Conservation (phyloP, 139 green algal species). For the Asterochloris sp. region DNA sequence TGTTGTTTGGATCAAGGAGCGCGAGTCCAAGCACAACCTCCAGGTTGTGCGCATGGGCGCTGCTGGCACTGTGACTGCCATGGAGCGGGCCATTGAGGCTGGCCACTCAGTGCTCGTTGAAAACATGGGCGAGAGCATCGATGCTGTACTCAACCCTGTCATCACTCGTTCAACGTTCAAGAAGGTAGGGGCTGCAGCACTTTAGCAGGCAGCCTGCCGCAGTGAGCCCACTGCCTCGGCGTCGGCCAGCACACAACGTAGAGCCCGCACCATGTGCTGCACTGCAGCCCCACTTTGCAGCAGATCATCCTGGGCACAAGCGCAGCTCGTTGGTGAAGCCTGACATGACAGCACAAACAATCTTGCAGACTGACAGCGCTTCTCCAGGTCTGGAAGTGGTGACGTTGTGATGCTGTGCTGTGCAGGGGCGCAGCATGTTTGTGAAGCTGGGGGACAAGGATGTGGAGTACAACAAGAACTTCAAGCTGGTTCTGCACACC, state of each 20-base stretch:
- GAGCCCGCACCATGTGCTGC: too few species aligned
- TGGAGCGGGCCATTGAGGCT: conserved; percentile 80
- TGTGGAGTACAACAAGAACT: conserved; percentile 86
- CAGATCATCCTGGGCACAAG: background rate
- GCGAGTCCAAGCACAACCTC: conserved; percentile 77
- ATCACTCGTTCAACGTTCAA: conserved; percentile 86
- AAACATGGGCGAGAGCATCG: conserved; percentile 85
- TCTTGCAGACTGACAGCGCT: background rate
- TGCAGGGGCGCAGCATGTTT: conserved; percentile 66
- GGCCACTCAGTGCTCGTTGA: conserved; percentile 79
- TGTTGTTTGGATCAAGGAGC: conserved; percentile 85
- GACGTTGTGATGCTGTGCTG: background rate
- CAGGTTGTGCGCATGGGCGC: conserved; percentile 76
- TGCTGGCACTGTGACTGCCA: conserved; percentile 59
- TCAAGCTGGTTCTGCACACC: conserved; percentile 84
- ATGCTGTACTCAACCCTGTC: conserved; percentile 79
- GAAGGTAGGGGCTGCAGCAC: conserved; percentile 31
- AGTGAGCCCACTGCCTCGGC: too few species aligned
- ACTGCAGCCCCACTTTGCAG: background rate
- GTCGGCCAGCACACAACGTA: too few species aligned
- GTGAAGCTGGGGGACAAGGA: conserved; percentile 83
- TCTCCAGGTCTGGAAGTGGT: background rate
- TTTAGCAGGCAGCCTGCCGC: too few species aligned
- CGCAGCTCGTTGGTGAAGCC: background rate
- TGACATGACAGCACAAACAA: background rate